Conservation (phyloP, 768 basidiomycete genomes). For the Coprinopsis strossmayeri region DNA sequence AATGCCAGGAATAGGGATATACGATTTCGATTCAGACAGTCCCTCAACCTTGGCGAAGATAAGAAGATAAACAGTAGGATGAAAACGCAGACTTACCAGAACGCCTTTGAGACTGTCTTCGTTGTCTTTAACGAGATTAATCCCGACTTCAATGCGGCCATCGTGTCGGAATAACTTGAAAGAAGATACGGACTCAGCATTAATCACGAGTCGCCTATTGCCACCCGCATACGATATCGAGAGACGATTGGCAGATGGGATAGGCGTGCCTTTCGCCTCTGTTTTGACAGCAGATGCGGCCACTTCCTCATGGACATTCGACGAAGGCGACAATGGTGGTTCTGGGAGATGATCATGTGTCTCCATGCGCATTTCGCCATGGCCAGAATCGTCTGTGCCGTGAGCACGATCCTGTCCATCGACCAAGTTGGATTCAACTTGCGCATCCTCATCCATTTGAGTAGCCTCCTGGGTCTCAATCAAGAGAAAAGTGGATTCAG, state of each 20-base stretch:
- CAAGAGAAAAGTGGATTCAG: slow-evolving; percentile 47
- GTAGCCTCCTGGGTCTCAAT: slow-evolving; percentile 26
- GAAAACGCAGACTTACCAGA: slow-evolving; percentile 46
- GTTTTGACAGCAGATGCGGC: slow-evolving; percentile 28
- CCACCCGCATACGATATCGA: slow-evolving; percentile 95
- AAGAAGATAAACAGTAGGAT: slow-evolving; percentile 5
- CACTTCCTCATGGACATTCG: slow-evolving; percentile 48
- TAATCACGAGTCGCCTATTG: slow-evolving; percentile 77
- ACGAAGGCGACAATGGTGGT: slow-evolving; percentile 50
- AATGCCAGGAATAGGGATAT: slow-evolving; percentile 49
- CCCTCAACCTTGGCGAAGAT: slow-evolving; percentile 56
- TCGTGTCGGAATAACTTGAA: slow-evolving; percentile 77
- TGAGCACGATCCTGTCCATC: slow-evolving; percentile 9
- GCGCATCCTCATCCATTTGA: slow-evolving; percentile 16
- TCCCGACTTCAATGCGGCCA: slow-evolving; percentile 77
- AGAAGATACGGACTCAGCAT: slow-evolving; percentile 80
- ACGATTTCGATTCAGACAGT: slow-evolving; percentile 67
- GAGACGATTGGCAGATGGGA: slow-evolving; percentile 76
- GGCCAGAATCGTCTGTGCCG: slow-evolving; percentile 13
- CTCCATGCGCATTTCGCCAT: too few species aligned
- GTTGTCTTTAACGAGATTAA: slow-evolving; percentile 53
- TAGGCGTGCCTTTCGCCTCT: slow-evolving; percentile 22
- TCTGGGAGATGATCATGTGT: slow-evolving; percentile 50
- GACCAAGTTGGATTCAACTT: slow-evolving; percentile 12
- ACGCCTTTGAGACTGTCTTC: slow-evolving; percentile 64